phyloP scores from a whole-genome alignment of 2,329 filamentous ascomycete genomes.

The Graphilbum fragrans region DNA sequence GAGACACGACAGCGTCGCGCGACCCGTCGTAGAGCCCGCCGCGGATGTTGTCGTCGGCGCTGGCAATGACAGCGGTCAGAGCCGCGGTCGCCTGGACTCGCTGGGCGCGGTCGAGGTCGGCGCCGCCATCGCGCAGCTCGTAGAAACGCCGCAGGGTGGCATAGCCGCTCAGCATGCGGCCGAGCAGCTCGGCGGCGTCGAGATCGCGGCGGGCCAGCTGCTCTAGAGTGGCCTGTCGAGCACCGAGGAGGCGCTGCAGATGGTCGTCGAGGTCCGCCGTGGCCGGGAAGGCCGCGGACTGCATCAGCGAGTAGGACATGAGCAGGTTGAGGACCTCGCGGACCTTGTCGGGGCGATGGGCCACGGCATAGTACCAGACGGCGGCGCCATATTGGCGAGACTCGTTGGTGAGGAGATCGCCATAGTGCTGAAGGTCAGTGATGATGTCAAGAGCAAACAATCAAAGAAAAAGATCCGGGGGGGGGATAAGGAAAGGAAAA shows the following conservation, averaged over 20 bases:
- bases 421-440: slow-evolving; percentile 52
- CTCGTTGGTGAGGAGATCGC: slow-evolving; percentile 59
- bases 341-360: slow-evolving; percentile 66
- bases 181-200: slow-evolving; percentile 71
- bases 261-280: slow-evolving; percentile 59
- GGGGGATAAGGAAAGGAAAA: not conserved
- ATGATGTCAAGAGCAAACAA: not conserved
- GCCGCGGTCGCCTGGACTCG: slow-evolving; percentile 64
- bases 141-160: slow-evolving; percentile 86
- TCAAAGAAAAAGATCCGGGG: not conserved
- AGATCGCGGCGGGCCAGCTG: slow-evolving; percentile 62
- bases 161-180: slow-evolving; percentile 81
- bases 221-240: slow-evolving; percentile 60
- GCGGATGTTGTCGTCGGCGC: slow-evolving; percentile 79
- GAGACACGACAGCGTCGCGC: slow-evolving; percentile 71
- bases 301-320: slow-evolving; percentile 75
- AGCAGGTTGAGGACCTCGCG: slow-evolving; percentile 78
- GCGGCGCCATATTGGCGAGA: slow-evolving; percentile 75
- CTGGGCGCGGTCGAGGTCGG: slow-evolving; percentile 25
- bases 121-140: slow-evolving; percentile 57
- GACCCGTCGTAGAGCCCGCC: slow-evolving; percentile 78
- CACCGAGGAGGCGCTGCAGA: slow-evolving; percentile 56
- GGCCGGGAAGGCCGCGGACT: slow-evolving; percentile 70
- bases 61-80: slow-evolving; percentile 72
- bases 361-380: slow-evolving; percentile 81